Percentiles rank a stretch among this genome's conserved stretches.
Evolutionary conservation across 306 rosid species (phyloP).

Genomic region (Glycine latifolia): DNA sequence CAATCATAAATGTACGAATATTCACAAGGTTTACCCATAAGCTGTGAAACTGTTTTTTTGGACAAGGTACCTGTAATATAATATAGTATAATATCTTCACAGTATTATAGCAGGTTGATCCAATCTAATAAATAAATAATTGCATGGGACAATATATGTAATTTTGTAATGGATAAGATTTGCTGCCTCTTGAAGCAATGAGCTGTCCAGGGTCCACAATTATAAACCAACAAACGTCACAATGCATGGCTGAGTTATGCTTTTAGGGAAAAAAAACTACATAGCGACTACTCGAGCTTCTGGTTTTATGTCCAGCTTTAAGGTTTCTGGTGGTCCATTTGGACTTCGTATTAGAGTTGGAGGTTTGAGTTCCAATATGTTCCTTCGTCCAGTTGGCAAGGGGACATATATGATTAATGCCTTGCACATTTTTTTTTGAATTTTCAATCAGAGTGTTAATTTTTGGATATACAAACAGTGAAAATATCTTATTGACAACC

Average conservation of each 20-base stretch:
- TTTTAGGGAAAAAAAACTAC: not conserved
- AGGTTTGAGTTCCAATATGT: not conserved
- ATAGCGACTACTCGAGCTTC: not conserved
- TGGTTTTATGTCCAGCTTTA: not conserved
- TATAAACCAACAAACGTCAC: not conserved
- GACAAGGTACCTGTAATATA: not conserved
- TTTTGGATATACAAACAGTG: too few relatives aligned
- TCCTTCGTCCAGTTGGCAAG: not conserved
- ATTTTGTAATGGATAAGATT: slow-evolving; percentile 3
- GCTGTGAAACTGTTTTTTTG: not conserved
- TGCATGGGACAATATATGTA: not conserved
- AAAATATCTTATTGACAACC: too few relatives aligned
- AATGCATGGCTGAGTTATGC: not conserved
- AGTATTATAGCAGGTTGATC: slow-evolving; percentile 1
- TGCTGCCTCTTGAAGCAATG: not conserved
- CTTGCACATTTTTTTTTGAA: not conserved
- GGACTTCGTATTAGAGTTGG: too few relatives aligned
- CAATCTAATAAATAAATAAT: not conserved
- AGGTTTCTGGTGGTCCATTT: slow-evolving; percentile 8
- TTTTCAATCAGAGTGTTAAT: too few relatives aligned
- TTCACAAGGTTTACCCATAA: not conserved
- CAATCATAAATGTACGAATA: not conserved
- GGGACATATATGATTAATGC: not conserved
- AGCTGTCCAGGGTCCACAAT: not conserved
- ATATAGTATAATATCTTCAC: not conserved